phyloP scores from a whole-genome alignment of 2,329 filamentous ascomycete species.

The Trichoderma atrobrunneum region DNA sequence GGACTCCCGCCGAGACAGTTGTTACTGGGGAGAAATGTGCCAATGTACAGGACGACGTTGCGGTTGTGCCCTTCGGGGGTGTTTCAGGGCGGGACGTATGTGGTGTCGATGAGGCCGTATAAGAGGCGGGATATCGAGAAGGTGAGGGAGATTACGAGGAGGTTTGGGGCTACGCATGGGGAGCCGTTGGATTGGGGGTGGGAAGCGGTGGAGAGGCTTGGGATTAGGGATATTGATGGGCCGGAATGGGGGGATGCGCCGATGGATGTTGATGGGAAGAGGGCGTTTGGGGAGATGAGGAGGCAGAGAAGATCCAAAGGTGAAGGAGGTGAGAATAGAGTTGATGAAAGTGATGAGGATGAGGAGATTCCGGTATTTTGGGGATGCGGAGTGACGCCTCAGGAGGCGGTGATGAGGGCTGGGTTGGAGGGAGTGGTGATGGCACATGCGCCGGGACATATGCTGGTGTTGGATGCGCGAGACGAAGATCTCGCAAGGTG shows the following conservation, averaged over 20 bases:
- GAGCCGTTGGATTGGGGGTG: slow-evolving; percentile 66
- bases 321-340: not conserved
- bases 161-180: slow-evolving; percentile 57
- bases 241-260: slow-evolving; percentile 58
- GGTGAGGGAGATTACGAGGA: slow-evolving; percentile 54
- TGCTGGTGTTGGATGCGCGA: slow-evolving; percentile 56
- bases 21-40: slow-evolving; percentile 47
- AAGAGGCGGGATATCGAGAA: slow-evolving; percentile 44
- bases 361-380: slow-evolving; percentile 55
- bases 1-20: slow-evolving; percentile 53
- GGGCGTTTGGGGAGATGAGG: slow-evolving; percentile 30
- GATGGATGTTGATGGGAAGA: slow-evolving; percentile 39
- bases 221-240: slow-evolving; percentile 50
- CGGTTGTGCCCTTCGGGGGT: slow-evolving; percentile 56
- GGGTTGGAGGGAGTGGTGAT: slow-evolving; percentile 54
- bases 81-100: slow-evolving; percentile 52
- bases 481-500: slow-evolving; percentile 37
- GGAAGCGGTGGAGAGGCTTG: slow-evolving; percentile 51
- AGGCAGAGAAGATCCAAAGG: slow-evolving; percentile 24
- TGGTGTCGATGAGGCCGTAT: slow-evolving; percentile 65
- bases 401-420: slow-evolving; percentile 60
- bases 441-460: slow-evolving; percentile 60
- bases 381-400: slow-evolving; percentile 66
- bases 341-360: slow-evolving; percentile 24
- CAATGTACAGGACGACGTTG: slow-evolving; percentile 60